Conservation (phyloP, 805 yeast species). For the Candida tibetensis region DNA sequence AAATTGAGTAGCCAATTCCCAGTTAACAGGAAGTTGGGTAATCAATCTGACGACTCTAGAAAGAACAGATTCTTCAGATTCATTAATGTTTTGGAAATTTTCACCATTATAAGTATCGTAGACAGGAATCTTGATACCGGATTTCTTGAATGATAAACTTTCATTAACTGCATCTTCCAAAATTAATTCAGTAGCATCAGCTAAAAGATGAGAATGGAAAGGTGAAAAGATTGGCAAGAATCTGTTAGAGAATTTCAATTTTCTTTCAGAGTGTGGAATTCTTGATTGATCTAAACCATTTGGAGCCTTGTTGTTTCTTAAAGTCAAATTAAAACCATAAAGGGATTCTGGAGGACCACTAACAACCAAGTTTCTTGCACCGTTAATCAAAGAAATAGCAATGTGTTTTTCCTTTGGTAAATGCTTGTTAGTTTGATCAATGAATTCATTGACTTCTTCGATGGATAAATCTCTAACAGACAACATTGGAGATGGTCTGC, state of each 20-base stretch:
- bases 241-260: slow-evolving; percentile 87
- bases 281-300: slow-evolving; percentile 93
- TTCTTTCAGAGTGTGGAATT: slow-evolving; percentile 90
- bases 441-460: slow-evolving; percentile 73
- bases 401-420: slow-evolving; percentile 90
- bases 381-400: slow-evolving; percentile 86
- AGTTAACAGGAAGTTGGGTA: slow-evolving; percentile 84
- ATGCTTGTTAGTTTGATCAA: slow-evolving; percentile 87
- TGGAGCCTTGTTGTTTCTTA: slow-evolving; percentile 93
- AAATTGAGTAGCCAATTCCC: slow-evolving; percentile 89
- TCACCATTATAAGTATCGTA: slow-evolving; percentile 85
- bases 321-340: slow-evolving; percentile 88
- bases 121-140: slow-evolving; percentile 76
- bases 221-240: slow-evolving; percentile 96
- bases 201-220: slow-evolving; percentile 87
- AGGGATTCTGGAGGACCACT: slow-evolving; percentile 98
- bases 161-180: slow-evolving; percentile 55
- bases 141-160: slow-evolving; percentile 52
- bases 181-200: slow-evolving; percentile 66
- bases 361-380: slow-evolving; percentile 92
- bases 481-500: slow-evolving; percentile 96
- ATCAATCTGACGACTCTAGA: slow-evolving; percentile 77
- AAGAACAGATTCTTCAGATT: slow-evolving; percentile 49
- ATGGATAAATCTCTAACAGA: slow-evolving; percentile 84
- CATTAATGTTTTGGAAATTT: slow-evolving; percentile 56